Base-by-base conservation (phyloP, 345 rosid genomes). In the Dipteronia dyeriana region DNA sequence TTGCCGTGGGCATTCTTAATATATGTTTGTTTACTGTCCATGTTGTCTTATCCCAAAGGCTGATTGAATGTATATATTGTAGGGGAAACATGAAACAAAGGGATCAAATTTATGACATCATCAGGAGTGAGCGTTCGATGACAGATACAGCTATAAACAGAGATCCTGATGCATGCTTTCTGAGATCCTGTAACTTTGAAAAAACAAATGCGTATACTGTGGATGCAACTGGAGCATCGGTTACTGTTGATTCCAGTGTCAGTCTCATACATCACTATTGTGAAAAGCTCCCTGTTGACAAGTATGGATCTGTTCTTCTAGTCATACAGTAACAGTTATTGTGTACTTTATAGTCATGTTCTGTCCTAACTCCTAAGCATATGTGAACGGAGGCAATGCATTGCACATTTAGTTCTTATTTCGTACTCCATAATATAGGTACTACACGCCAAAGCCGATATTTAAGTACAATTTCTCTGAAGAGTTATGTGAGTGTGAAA, bases 31-130 rank as follows among this genome's bases (percentile, higher is more conserved):
- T 31, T 41, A 63, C 66, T 68, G 63, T 53, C 66, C 39, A 17
- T 70, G 29, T 34, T 69, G 51, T 45, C 34, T 34, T 10, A 29
- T 31, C 56, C 25, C 60, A 71, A 34, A 49, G 45, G 75, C 70
- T 76, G 29, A 56, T 62, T 61, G 62, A 10, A 20, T 38, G 22
- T 23, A 25, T 53, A 57, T 70, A 11, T 82, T 84, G 60, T 83
- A 94, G 97, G 84, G 95, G 92, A 66, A 93, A 88, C 69, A 11
- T 45, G 51, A 84, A 83, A 78, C 97, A 93, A 78, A 87, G 90
- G 84, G 83, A 89, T 74, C 91, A 87, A 74, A 53, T 89, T 38
- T 89, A 82, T 79, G 87, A 89, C 70, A 80, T 95, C 68, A 91
- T 93, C 83, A 86, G 84, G 81, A 89, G 90, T 68, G 97, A 88